A percentile compares a stretch with the other conserved stretches of the same genome.
Conservation (phyloP, 2,329 filamentous ascomycete species). For the Orbilia brochopaga region DNA sequence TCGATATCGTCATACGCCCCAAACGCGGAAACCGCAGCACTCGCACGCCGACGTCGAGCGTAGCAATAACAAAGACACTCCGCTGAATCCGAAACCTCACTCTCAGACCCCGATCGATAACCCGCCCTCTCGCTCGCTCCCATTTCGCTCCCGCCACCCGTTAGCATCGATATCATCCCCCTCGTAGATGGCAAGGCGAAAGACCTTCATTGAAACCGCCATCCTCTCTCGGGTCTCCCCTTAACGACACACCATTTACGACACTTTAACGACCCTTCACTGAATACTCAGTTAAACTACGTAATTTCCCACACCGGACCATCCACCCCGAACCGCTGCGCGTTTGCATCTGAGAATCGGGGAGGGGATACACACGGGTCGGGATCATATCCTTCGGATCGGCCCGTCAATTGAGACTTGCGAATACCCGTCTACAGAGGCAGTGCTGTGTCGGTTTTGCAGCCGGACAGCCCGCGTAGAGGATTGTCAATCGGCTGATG, state of each 20-base stretch:
- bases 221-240: constrained; percentile 27
- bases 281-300: background rate
- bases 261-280: background rate
- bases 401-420: constrained; percentile 6
- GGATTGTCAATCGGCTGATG: constrained; percentile 32
- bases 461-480: constrained; percentile 7
- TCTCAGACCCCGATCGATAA: background rate
- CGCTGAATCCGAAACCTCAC: background rate
- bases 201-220: constrained; percentile 21
- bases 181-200: constrained; percentile 40
- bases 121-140: background rate
- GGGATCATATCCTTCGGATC: too few species aligned
- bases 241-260: constrained; percentile 17
- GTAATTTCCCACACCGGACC: background rate
- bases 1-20: background rate
- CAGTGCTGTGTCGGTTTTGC: background rate
- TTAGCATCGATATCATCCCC: background rate
- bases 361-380: too few species aligned
- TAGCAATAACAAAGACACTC: background rate
- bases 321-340: background rate
- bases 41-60: background rate
- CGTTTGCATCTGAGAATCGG: background rate
- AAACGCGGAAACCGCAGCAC: background rate
- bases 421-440: background rate
- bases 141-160: background rate